Percentiles rank a stretch among this genome's conserved stretches.
Conservation (phyloP, 2,329 filamentous ascomycete genomes). For the Hymenoscyphus fructigenus region DNA sequence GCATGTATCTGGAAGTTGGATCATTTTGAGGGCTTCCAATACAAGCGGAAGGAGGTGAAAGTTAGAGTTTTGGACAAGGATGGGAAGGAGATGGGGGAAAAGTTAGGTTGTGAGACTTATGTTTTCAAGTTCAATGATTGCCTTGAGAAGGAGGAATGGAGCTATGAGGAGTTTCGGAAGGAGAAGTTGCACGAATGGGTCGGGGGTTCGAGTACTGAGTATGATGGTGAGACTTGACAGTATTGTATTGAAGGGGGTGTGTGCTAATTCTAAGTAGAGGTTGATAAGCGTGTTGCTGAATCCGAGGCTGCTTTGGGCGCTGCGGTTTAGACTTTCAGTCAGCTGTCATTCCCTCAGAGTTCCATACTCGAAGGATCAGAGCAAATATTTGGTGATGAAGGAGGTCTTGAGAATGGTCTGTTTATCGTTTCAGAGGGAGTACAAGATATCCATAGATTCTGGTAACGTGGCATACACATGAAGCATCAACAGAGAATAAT, state of each 20-base stretch:
- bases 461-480: not conserved
- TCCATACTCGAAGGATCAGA: not conserved
- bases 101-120: slow-evolving; percentile 56
- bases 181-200: slow-evolving; percentile 64
- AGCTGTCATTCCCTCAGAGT: not conserved
- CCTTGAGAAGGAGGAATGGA: slow-evolving; percentile 79
- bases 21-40: slow-evolving; percentile 77
- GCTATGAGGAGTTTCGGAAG: slow-evolving; percentile 77
- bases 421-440: not conserved
- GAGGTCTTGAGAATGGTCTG: not conserved
- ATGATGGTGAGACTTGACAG: slow-evolving; percentile 24
- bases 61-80: slow-evolving; percentile 48
- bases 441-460: slow-evolving; percentile 1
- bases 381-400: not conserved
- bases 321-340: not conserved
- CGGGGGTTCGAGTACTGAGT: slow-evolving; percentile 26
- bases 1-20: slow-evolving; percentile 76
- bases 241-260: not conserved
- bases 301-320: not conserved
- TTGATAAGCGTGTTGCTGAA: not conserved
- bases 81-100: slow-evolving; percentile 18
- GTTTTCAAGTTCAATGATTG: slow-evolving; percentile 52
- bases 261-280: not conserved
- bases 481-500: not conserved
- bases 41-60: slow-evolving; percentile 55